Conservation (phyloP, 108 stramenopile species). For the Discostella stelligeroides region DNA sequence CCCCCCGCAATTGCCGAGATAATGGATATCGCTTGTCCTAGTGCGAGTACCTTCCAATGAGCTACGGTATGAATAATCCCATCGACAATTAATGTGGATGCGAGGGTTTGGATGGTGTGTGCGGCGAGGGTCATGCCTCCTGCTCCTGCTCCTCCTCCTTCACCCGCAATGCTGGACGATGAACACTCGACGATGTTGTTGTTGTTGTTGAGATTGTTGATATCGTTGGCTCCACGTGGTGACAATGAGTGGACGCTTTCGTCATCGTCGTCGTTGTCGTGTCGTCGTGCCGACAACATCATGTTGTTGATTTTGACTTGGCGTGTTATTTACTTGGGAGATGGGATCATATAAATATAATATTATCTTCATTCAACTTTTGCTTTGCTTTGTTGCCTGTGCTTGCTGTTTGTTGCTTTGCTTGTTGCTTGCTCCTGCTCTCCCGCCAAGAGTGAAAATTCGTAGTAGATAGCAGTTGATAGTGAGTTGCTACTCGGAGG, state of each 20-base stretch:
- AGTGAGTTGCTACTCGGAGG: too few relatives aligned
- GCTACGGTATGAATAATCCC: constrained; percentile 34
- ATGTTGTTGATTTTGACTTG: not conserved
- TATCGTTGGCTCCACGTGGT: too few relatives aligned
- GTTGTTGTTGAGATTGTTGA: not conserved
- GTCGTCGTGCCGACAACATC: not conserved
- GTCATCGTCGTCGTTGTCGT: too few relatives aligned
- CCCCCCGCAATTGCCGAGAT: constrained; percentile 31
- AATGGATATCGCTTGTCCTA: constrained; percentile 39
- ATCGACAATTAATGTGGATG: constrained; percentile 41
- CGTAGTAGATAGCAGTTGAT: too few relatives aligned
- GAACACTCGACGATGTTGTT: not conserved
- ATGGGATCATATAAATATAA: too few relatives aligned
- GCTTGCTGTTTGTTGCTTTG: too few relatives aligned
- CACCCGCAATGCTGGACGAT: not conserved
- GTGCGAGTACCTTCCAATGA: constrained; percentile 45
- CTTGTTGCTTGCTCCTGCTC: too few relatives aligned
- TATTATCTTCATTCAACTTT: too few relatives aligned
- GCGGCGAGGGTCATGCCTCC: constrained; percentile 1
- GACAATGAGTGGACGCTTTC: too few relatives aligned
- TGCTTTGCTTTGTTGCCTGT: too few relatives aligned
- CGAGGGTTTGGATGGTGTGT: constrained; percentile 25
- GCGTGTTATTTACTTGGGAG: too few relatives aligned
- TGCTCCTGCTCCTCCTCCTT: not conserved
- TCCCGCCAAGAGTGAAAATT: too few relatives aligned